Base-by-base conservation (phyloP, 805 yeast genomes). In the Lipomyces sp. region DNA sequence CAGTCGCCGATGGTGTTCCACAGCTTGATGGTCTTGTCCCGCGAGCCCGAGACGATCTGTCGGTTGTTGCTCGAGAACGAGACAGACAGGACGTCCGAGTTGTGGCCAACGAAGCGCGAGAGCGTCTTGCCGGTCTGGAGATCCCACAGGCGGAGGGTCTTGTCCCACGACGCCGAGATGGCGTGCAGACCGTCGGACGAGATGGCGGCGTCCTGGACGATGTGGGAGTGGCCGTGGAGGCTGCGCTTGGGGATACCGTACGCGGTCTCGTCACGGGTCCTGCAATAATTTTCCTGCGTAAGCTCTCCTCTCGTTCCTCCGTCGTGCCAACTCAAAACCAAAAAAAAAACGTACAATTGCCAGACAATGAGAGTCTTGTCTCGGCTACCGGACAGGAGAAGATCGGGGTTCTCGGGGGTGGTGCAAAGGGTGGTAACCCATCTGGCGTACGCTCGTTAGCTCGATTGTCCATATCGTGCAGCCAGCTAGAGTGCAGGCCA, bases 391-490 rank as follows among this genome's bases (percentile, higher is more conserved):
- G 98, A 93, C 75, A 93, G 82, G 71, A 93, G 83, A 72, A 93
- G 79, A 78, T 93, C 96, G 78, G 98, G 98, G 83, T 89, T 87
- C 74, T 90, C 89, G 71, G 89, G 85, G 73, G 95, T 84, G 79
- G 98, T 93, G 77, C 98, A 95, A 70, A 93, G 82, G 74, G 96
- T 82, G 65, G 98, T 93, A 72, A 93, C 98, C 98, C 98, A 91
- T 71, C 71, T 68, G 46, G 13, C n/a, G n/a, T n/a, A n/a, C n/a
- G n/a, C n/a, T n/a, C n/a, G n/a, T n/a, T n/a, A n/a, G n/a, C n/a
- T n/a, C n/a, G n/a, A n/a, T n/a, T n/a, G n/a, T n/a, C n/a, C n/a
- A n/a, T n/a, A n/a, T n/a, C n/a, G n/a, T n/a, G n/a, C n/a, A n/a
- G n/a, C n/a, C n/a, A n/a, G n/a, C n/a, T n/a, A n/a, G n/a, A n/a